Evolutionary conservation across 305 asterid species (phyloP).

Genomic region (Ruellia speciosa): DNA sequence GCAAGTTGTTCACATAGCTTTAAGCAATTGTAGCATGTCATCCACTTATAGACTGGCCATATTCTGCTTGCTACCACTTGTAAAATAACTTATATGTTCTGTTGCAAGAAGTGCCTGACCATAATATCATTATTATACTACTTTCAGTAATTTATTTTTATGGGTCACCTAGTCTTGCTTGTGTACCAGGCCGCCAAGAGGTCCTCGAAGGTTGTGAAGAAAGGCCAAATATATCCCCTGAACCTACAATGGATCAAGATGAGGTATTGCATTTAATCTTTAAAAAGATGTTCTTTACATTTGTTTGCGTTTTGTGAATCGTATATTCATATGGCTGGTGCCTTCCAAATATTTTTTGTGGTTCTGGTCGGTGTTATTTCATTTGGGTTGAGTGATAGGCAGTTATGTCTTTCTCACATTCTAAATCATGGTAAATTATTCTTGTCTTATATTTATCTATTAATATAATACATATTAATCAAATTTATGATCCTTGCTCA

Average conservation of each 20-base stretch:
- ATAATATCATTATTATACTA: neutral
- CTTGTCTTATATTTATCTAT: neutral
- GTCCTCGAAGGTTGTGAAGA: constrained; percentile 27
- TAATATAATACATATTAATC: neutral
- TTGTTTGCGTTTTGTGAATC: neutral
- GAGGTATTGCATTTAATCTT: constrained; percentile 41
- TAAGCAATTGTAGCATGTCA: constrained; percentile 12
- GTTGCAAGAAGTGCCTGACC: neutral
- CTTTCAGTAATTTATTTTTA: neutral
- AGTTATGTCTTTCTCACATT: neutral
- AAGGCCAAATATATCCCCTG: constrained; percentile 25
- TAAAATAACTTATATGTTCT: neutral
- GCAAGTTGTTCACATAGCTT: constrained; percentile 12
- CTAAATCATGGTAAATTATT: constrained; percentile 3
- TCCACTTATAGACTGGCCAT: neutral
- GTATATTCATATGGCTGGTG: constrained; percentile 13
- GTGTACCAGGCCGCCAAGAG: constrained; percentile 34
- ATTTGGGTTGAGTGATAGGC: neutral
- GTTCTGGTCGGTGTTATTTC: constrained; percentile 10
- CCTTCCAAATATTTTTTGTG: neutral
- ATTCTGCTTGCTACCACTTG: neutral
- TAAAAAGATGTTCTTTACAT: neutral
- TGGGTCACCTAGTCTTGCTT: constrained; percentile 15
- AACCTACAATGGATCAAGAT: constrained; percentile 24
- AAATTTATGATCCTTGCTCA: neutral